Evolutionary conservation across 139 green algal species (phyloP), one percentile per base, ranked within the genome.

Genomic region (Ostreobium quekettii): DNA sequence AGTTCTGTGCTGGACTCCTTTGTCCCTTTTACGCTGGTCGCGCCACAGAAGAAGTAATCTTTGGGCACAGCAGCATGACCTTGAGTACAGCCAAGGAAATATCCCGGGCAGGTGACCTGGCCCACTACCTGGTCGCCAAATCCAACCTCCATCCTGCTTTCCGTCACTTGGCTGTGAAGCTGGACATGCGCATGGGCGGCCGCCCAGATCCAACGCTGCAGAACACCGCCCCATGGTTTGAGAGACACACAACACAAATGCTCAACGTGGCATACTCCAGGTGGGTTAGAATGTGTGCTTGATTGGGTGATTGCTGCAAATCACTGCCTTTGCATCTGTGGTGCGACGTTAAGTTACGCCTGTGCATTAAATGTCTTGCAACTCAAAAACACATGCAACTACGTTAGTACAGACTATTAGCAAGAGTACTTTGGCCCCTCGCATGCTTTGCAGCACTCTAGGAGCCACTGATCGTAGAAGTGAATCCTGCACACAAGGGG

Each of bases 41-140:
- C 47, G 80, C 73, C 11, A 67, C 70, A 8, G 85, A 91, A 71
- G 82, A 87, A 68, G 72, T 82, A 47, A 47, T 87, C 24, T 90
- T 75, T 36, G 85, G 85, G 4, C 39, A 30, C 2, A 48, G 77
- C 1, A 74, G 65, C 8, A 69, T 75, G 28, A 85, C 85, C 7
- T 66, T 91, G 19, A 58, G 57, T 30, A 89, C 84, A 33, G 48
- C 63, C n/a, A 68, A 74, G 37, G 81, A 88, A 63, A 73, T 89
- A 30, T 38, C 75, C 22, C 70, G 42, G 2, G 84, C 84, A 0
- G 76, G 76, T 8, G 69, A 80, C 38, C 72, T 90, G 60, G 81
- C 83, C 22, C 71, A 78, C 22, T 89, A 73, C 67, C 74, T 90
- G 48, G 83, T 88, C 19, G 36, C 71, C 36, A 49, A 80, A 38